Conservation (phyloP, 2,329 filamentous ascomycete genomes). For the Ophiostoma sp. region DNA sequence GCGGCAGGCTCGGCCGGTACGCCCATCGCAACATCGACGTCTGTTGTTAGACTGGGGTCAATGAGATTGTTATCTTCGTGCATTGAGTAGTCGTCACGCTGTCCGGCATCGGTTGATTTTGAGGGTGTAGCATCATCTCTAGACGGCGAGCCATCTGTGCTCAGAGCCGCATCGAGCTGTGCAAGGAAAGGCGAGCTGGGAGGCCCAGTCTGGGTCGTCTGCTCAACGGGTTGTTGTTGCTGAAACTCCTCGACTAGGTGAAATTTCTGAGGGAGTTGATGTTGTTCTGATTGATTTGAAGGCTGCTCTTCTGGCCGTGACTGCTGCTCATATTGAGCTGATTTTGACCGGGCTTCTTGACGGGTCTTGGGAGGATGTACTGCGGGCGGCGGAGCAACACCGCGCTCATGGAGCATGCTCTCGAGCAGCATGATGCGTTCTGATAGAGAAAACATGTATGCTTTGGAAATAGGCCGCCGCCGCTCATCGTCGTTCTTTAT, state of each 20-base stretch:
- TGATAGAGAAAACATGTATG: constrained; percentile 54
- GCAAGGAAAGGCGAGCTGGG: not conserved
- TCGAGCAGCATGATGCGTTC: constrained; percentile 50
- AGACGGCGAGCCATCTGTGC: not conserved
- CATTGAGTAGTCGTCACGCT: not conserved
- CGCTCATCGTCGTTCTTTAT: constrained; percentile 56
- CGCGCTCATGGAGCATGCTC: constrained; percentile 46
- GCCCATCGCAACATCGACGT: not conserved
- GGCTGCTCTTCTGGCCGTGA: not conserved
- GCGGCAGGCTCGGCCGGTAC: not conserved
- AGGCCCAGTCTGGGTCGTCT: not conserved
- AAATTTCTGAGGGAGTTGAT: not conserved
- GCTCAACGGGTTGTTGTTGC: not conserved
- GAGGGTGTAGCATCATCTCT: not conserved
- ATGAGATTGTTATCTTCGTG: not conserved
- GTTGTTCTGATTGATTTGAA: not conserved
- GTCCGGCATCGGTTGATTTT: not conserved
- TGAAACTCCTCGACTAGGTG: not conserved
- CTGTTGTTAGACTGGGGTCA: not conserved
- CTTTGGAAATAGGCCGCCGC: constrained; percentile 53
- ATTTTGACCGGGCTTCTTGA: constrained; percentile 23
- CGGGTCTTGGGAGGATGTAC: constrained; percentile 50
- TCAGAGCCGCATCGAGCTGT: not conserved
- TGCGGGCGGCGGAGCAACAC: constrained; percentile 46
- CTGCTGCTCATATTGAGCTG: not conserved